Evolutionary conservation across 2,329 filamentous ascomycete species (phyloP), one percentile per base, ranked within the genome.

Genomic region (Fusarium citri): DNA sequence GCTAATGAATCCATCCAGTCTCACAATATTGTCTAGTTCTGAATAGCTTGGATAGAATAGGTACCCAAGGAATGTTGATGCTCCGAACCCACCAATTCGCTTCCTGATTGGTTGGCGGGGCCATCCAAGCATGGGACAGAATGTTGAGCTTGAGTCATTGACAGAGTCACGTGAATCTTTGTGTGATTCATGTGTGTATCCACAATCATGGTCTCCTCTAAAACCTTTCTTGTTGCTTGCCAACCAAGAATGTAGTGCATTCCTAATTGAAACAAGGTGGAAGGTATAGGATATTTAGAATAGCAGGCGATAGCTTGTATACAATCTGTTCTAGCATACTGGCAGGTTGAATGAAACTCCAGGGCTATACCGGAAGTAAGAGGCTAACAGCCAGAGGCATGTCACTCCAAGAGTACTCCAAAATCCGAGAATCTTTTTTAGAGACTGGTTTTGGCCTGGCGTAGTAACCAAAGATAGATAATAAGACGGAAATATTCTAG

Each of bases 81-180:
- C 9, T 37, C 5, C 5, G 12, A 30, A 12, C 28, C 28, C 3
- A 8, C 28, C 28, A 7, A 30, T 15, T 15, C 6, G 28, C 12
- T 30, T 30, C 2, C 4, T 30, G 12, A 30, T 30, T 30, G 28
- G 28, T 12, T 30, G 28, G 28, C 8, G 12, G 28, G 7, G 28
- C 12, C n/a, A n/a, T n/a, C n/a, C n/a, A n/a, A n/a, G n/a, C 25
- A 10, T 26, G 26, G 2, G 9, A n/a, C 1, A 5, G 6, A 11
- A 18, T 37, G 18, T 6, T 2, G 3, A 37, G 16, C 5, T n/a
- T 11, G 9, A 11, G 16, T 37, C 34, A 37, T 37, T 5, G 4
- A 0, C 0, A 0, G 1, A 0, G 3, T 37, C 18, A 37, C 34
- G 34, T 37, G 34, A 10, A 3, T 2, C 0, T 6, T 4, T 3